Conservation (phyloP, 2,329 filamentous ascomycete species). For the Diplodia seriata region DNA sequence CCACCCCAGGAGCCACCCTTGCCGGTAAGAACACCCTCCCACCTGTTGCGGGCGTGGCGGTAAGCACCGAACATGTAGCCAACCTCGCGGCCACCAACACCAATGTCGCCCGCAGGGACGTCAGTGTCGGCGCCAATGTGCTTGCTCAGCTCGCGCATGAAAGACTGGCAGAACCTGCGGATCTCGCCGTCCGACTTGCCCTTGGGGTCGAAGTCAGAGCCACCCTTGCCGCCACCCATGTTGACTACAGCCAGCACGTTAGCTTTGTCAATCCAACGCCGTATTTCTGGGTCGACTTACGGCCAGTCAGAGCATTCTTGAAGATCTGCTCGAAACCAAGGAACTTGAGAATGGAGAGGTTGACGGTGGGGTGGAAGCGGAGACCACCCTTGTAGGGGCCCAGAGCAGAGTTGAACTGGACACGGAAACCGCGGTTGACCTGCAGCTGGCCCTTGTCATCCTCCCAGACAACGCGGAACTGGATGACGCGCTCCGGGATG, state of each 20-base stretch:
- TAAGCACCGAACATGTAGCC: conserved; percentile 96
- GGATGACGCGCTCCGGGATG: conserved; percentile 92
- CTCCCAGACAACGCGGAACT: conserved; percentile 98
- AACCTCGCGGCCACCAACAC: conserved; percentile 89
- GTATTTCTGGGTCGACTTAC: conserved; percentile 59
- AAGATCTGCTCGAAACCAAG: conserved; percentile 99
- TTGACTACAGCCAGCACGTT: conserved; percentile 61
- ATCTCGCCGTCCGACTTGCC: conserved; percentile 98
- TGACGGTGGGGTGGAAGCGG: conserved; percentile 90
- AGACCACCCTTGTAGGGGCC: conserved; percentile 98
- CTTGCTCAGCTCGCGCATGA: conserved; percentile 94
- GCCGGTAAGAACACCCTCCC: conserved; percentile 95
- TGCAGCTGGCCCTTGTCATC: conserved; percentile 88
- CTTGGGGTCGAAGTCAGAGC: conserved; percentile 98
- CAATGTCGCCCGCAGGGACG: conserved; percentile 96
- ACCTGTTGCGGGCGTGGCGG: conserved; percentile 84
- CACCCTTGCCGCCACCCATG: conserved; percentile 98
- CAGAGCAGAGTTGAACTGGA: conserved; percentile 97
- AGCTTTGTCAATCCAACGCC: not conserved
- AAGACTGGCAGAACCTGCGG: conserved; percentile 92
- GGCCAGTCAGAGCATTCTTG: conserved; percentile 97
- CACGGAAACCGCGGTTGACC: conserved; percentile 93
- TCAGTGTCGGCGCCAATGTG: conserved; percentile 97
- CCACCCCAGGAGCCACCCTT: conserved; percentile 96
- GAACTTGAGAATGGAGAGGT: conserved; percentile 84